A percentile compares a stretch with the other conserved stretches of the same genome.
These are phyloP conservation scores for Gossypium turneri DNA, from an alignment of 345 rosid genomes.

Conservation along the genomic window DNA sequence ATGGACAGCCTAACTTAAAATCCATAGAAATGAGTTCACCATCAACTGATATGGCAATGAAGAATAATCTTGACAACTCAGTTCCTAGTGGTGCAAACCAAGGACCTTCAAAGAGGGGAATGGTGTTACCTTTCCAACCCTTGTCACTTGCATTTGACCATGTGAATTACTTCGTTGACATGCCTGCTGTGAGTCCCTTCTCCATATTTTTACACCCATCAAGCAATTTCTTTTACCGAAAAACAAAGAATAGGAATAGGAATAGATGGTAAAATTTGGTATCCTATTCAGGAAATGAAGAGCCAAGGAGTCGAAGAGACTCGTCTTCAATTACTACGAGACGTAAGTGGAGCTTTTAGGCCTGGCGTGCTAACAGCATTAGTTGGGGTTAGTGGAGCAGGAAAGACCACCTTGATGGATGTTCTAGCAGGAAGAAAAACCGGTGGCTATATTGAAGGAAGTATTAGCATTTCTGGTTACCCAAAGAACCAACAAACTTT, in stretches of 20 bases:
- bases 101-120: slow-evolving; percentile 33
- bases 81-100: slow-evolving; percentile 1
- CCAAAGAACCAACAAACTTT: slow-evolving; percentile 73
- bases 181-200: slow-evolving; percentile 57
- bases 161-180: slow-evolving; percentile 69
- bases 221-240: not conserved
- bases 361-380: slow-evolving; percentile 77
- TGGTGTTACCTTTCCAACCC: slow-evolving; percentile 78
- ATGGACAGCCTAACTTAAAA: slow-evolving; percentile 6
- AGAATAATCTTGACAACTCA: slow-evolving; percentile 18
- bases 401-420: slow-evolving; percentile 89
- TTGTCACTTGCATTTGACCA: slow-evolving; percentile 67
- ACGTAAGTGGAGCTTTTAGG: slow-evolving; percentile 74
- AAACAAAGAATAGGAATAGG: not conserved
- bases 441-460: slow-evolving; percentile 67
- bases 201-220: not conserved
- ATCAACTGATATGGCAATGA: slow-evolving; percentile 26
- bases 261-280: not conserved
- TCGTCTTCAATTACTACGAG: slow-evolving; percentile 56
- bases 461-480: slow-evolving; percentile 65
- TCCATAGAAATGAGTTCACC: slow-evolving; percentile 17
- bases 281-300: slow-evolving; percentile 63
- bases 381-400: slow-evolving; percentile 84
- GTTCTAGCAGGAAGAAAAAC: slow-evolving; percentile 73
- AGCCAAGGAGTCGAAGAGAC: slow-evolving; percentile 53